Conservation (phyloP, 1,284 basidiomycete genomes). For the Abortiporus biennis region DNA sequence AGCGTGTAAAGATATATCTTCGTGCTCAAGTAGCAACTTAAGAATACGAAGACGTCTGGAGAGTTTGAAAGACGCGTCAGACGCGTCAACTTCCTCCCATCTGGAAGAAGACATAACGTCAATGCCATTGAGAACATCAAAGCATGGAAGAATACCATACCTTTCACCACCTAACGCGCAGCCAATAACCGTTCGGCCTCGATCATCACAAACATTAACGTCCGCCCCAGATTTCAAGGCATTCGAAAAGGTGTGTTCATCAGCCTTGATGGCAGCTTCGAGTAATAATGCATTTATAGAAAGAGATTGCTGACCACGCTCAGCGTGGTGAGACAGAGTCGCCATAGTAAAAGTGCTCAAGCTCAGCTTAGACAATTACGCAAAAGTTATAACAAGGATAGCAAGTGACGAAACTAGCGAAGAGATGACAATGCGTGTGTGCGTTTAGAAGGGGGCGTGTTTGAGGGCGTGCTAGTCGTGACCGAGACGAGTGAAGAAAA, state of each 20-base stretch:
- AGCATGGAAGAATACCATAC: constrained; percentile 30
- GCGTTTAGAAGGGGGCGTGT: too few species aligned
- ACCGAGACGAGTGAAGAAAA: too few species aligned
- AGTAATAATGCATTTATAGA: constrained; percentile 41
- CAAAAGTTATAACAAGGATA: background rate
- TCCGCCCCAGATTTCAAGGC: constrained; percentile 57
- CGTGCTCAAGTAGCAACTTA: constrained; percentile 43
- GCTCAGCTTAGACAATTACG: too few species aligned
- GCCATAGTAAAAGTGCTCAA: background rate
- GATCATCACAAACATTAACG: constrained; percentile 54
- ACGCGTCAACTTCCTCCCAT: constrained; percentile 61
- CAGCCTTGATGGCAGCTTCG: constrained; percentile 49
- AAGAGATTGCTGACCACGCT: constrained; percentile 6
- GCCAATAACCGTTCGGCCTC: constrained; percentile 55
- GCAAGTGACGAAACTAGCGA: too few species aligned
- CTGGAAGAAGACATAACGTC: constrained; percentile 24
- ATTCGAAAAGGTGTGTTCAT: constrained; percentile 42
- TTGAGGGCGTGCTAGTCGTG: too few species aligned
- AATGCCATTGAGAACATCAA: constrained; percentile 7
- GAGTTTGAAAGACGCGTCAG: constrained; percentile 57
- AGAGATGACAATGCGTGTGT: too few species aligned
- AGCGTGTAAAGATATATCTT: constrained; percentile 54
- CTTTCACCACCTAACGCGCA: constrained; percentile 64
- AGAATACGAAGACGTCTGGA: constrained; percentile 49
- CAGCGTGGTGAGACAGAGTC: constrained; percentile 2